Evolutionary conservation across 129 eudicot species (phyloP), one percentile per base, ranked within the genome.

Genomic region (Sambucus nigra): DNA sequence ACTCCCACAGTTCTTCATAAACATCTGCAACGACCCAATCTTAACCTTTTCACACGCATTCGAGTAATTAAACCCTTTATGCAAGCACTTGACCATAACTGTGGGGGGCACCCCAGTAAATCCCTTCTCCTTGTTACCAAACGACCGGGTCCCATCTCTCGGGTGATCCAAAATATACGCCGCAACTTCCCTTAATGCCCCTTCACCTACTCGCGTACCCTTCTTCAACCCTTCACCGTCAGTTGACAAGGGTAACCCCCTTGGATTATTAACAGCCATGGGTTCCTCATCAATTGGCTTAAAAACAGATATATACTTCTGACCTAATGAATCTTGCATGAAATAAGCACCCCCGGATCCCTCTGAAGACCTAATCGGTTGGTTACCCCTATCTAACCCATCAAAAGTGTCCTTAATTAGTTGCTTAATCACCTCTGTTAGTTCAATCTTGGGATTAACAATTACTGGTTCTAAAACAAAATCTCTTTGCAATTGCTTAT

Each of bases 271-370:
- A 39, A 76, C 69, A 46, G 94, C 94, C 87, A 75, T 79, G 7
- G 87, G 94, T 73, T 83, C 94, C 78, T 83, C 94, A 54, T 83
- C 94, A 13, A 67, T 63, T 31, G 94, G 94, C 78, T 83, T 83
- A 59, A 79, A 83, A 41, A 84, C 84, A 48, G 81, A 66, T 5
- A 83, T 46, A 62, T 67, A 76, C 39, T 61, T 72, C 47, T 64
- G 55, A 41, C 87, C 79, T 46, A 76, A 31, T 25, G 79, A 62
- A 68, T 79, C 94, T 69, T 47, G 77, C 88, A 80, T 84, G 47
- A 84, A 67, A 73, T 84, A 84, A 50, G 84, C 79, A 66, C 87
- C 94, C 9, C 88, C 88, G 9, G 80, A 69, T 33, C 94, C 88
- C 51, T 84, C 81, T 9, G 87, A 51, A 16, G 94, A 84, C 75